Evolutionary conservation across 805 yeast genomes (phyloP), one percentile per base, ranked within the genome.

Genomic region (Candida alai): DNA sequence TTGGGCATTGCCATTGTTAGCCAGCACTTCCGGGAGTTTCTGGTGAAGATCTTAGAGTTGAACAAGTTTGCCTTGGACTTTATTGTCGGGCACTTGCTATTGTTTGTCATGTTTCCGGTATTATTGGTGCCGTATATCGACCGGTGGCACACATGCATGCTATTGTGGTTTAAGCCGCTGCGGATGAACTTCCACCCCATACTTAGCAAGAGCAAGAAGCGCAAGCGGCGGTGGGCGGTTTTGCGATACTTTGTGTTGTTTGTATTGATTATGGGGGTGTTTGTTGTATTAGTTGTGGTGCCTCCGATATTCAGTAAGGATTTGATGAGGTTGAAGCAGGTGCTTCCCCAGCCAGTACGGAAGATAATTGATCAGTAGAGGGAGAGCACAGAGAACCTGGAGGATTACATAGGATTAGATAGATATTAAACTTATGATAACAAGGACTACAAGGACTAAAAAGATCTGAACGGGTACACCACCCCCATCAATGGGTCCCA

Each of bases 31-130:
- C 45, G 78, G 27, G 79, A 74, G 42, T 56, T 62, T 26, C 29
- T 64, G 8, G 73, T 73, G 5, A 74, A 74, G 38, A 49, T 58
- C 5, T 53, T 60, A 16, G 79, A 74, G 40, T 47, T 67, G 61
- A 61, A 66, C 39, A 44, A 56, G 11, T 73, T 73, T 44, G 66
- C 69, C 4, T 63, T 64, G n/a, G 79, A 74, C 44, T 71, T 72
- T 40, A 40, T 65, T 0, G 41, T 71, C 33, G 70, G 73, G 0
- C 77, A 73, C 45, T 37, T 52, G 10, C 45, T 74, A 2, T 46
- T 71, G 21, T 50, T 70, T 14, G 38, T 52, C 4, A 45, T 73
- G 45, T 49, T 62, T 7, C 75, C 75, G 1, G 13, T 64, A 2
- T 45, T 71, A 20, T 50, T 70, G 19, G 42, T 73, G 9, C 79